Conservation (phyloP, 106 monocot genomes). For the Phalaenopsis equestris region DNA sequence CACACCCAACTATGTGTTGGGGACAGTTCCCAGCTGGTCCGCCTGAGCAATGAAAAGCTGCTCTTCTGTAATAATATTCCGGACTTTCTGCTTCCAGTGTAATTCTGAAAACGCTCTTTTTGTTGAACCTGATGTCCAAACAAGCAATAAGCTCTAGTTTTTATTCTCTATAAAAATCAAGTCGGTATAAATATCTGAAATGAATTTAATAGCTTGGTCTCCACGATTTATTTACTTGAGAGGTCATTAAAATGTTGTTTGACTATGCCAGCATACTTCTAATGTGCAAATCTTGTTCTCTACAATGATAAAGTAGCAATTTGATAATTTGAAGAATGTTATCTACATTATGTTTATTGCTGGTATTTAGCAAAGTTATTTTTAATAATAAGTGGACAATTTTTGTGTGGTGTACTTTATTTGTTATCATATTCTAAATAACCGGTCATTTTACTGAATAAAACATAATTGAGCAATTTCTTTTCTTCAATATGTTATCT, state of each 20-base stretch:
- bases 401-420: too few relatives aligned
- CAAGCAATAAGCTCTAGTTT: neutral
- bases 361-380: too few relatives aligned
- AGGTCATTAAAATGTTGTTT: neutral
- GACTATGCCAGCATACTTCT: too few relatives aligned
- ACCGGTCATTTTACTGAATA: too few relatives aligned
- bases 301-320: too few relatives aligned
- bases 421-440: too few relatives aligned
- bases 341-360: too few relatives aligned
- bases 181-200: neutral
- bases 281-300: too few relatives aligned
- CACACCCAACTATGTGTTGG: conserved; percentile 34
- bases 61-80: neutral
- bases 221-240: neutral
- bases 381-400: too few relatives aligned
- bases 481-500: too few relatives aligned
- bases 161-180: neutral
- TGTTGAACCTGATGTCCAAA: neutral
- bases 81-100: neutral
- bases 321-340: too few relatives aligned
- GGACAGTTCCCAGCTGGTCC: conserved; percentile 45
- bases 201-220: neutral
- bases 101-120: neutral
- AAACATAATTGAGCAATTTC: too few relatives aligned
- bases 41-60: conserved; percentile 20